Base-by-base conservation (phyloP, 1,284 basidiomycete genomes). In the Sporisorium scitamineum region DNA sequence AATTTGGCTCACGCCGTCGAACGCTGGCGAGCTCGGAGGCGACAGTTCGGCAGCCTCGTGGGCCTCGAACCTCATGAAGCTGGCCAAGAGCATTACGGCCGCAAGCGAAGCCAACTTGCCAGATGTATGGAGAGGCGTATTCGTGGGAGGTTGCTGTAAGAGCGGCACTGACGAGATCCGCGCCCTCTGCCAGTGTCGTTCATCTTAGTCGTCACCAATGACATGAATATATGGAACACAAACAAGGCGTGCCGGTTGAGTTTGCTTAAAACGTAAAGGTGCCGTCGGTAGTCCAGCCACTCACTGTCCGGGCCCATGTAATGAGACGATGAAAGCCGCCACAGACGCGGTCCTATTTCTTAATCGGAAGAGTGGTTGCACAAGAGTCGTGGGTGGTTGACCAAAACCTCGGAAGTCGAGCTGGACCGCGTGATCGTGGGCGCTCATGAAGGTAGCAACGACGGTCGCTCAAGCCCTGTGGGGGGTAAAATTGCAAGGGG, bases 101-200 rank as follows among this genome's bases (percentile, higher is more conserved):
- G 44, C 26, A 14, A 34, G 18, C 14, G 54, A 45, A 13, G 22
- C 48, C 9, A 41, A 47, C 13, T 27, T 52, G 47, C 56, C 62
- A 5, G 55, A 71, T 50, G 64, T 61, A 1, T 80, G 79, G 79
- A 59, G 56, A 18, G 79, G 77, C 22, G 70, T 71, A 18, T 79
- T 79, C 64, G 66, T 80, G 2, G 79, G 79, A 11, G 79, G 79
- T 13, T 80, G 79, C 70, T 80, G 79, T 69, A 80, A 80, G 68
- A 74, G 70, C 54, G 71, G 76, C 5, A 76, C 76, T 0, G 58
- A 71, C 41, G 78, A 80, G 58, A 80, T 79, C 26, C 54, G 55
- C 2, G 76, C 76, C 10, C 61, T 78, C 13, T 72, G 74, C 53
- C 65, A 62, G 31, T 32, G n/a, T 57, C 57, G 24, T 20, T 39